A percentile compares a stretch with the other conserved stretches of the same genome.
Conservation (phyloP, 805 yeast species). For the Candida nitratophila region DNA sequence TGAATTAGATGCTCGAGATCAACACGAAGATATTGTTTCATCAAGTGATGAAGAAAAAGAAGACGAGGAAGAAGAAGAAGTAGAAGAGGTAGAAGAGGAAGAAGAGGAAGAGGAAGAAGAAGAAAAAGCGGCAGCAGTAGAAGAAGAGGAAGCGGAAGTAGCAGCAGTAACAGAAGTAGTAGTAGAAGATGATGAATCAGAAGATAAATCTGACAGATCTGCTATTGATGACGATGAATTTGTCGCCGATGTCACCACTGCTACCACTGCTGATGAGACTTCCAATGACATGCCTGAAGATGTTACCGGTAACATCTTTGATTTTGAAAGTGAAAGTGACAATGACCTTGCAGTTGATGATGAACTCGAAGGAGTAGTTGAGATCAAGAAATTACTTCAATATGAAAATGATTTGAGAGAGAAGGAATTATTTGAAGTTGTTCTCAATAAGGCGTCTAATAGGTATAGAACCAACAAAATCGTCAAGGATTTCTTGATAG, state of each 20-base stretch:
- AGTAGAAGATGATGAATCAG: no score
- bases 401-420: conserved; percentile 27
- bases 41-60: background rate
- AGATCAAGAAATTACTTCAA: background rate
- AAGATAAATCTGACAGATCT: no score
- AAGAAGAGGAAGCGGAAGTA: no score
- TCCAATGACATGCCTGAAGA: no score
- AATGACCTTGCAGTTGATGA: background rate
- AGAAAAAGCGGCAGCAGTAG: no score
- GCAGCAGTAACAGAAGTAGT: no score
- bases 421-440: conserved; percentile 24
- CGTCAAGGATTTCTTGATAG: conserved; percentile 17
- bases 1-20: background rate
- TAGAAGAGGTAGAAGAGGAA: background rate
- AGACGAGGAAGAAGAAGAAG: background rate
- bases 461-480: conserved; percentile 20
- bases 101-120: no score
- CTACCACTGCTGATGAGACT: no score
- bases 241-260: no score
- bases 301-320: background rate
- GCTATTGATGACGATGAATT: no score
- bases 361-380: background rate
- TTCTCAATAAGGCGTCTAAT: conserved; percentile 17
- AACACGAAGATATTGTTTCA: background rate
- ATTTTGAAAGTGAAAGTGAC: background rate